Percentiles rank a stretch among this genome's conserved stretches.
Conservation (phyloP, 805 yeast genomes). For the Candida arabinofermentans region DNA sequence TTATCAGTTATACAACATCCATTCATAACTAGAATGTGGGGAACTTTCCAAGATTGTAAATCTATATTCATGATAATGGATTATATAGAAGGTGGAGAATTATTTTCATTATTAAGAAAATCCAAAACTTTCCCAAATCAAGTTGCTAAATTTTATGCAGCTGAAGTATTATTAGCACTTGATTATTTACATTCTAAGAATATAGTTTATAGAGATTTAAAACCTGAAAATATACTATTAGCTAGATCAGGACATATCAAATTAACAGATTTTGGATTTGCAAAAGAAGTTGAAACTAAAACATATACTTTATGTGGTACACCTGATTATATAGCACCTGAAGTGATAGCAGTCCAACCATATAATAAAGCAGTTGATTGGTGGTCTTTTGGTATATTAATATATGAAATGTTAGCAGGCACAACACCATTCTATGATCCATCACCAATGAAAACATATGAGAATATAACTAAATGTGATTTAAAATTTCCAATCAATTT, state of each 20-base stretch:
- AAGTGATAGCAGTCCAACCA: constrained; percentile 58
- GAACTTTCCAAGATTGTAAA: constrained; percentile 55
- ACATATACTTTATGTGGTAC: constrained; percentile 64
- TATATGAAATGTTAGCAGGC: constrained; percentile 61
- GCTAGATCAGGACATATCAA: constrained; percentile 60
- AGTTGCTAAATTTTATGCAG: constrained; percentile 61
- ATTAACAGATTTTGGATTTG: constrained; percentile 60
- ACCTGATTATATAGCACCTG: constrained; percentile 64
- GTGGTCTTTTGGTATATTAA: constrained; percentile 62
- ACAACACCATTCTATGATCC: constrained; percentile 62
- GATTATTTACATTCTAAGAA: constrained; percentile 56
- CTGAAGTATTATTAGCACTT: constrained; percentile 55
- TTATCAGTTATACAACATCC: constrained; percentile 57
- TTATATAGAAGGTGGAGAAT: constrained; percentile 62
- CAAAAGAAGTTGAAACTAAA: constrained; percentile 56
- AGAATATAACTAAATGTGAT: constrained; percentile 53
- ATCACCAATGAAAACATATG: constrained; percentile 62
- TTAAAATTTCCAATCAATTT: constrained; percentile 52
- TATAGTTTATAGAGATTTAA: constrained; percentile 57
- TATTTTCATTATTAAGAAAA: constrained; percentile 51
- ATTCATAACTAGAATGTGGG: constrained; percentile 61
- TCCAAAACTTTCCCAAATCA: constrained; percentile 60
- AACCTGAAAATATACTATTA: constrained; percentile 56
- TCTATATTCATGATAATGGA: constrained; percentile 63
- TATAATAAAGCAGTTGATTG: constrained; percentile 62